phyloP scores from a whole-genome alignment of 2,329 filamentous ascomycete species.

The Aspergillus sp. region DNA sequence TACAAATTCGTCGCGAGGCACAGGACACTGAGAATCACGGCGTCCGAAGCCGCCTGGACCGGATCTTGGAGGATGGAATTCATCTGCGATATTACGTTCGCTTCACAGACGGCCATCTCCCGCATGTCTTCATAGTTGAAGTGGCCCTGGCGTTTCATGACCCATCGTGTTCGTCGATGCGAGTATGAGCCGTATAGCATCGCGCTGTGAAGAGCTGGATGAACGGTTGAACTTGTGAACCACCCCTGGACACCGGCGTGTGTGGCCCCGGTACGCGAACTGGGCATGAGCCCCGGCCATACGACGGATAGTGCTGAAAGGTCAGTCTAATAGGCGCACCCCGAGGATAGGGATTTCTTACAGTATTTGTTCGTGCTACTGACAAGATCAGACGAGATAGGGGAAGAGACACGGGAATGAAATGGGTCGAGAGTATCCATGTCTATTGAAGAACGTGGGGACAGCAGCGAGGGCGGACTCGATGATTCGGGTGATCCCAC shows the following conservation, averaged over 20 bases:
- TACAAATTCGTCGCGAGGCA: background rate
- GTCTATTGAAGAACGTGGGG: too few species aligned
- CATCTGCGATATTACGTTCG: background rate
- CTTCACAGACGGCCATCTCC: background rate
- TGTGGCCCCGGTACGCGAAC: too few species aligned
- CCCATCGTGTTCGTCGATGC: background rate
- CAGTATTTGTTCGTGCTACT: background rate
- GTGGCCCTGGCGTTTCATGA: background rate
- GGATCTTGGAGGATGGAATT: background rate
- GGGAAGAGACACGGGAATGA: background rate
- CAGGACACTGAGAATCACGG: background rate
- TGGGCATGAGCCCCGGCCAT: background rate
- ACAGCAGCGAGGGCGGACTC: too few species aligned
- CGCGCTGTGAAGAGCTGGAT: background rate
- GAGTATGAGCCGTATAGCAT: constrained; percentile 1
- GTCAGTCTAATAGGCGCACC: too few species aligned
- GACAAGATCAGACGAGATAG: background rate
- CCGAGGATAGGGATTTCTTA: background rate
- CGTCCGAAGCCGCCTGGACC: background rate
- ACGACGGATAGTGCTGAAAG: background rate
- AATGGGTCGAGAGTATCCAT: background rate
- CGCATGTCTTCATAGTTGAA: background rate
- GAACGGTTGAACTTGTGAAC: background rate
- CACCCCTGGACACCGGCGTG: background rate
- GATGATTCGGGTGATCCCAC: too few species aligned